A percentile compares a stretch with the other conserved stretches of the same genome.
Evolutionary conservation across 2,329 filamentous ascomycete species (phyloP).

Genomic region (Alternaria sp.): DNA sequence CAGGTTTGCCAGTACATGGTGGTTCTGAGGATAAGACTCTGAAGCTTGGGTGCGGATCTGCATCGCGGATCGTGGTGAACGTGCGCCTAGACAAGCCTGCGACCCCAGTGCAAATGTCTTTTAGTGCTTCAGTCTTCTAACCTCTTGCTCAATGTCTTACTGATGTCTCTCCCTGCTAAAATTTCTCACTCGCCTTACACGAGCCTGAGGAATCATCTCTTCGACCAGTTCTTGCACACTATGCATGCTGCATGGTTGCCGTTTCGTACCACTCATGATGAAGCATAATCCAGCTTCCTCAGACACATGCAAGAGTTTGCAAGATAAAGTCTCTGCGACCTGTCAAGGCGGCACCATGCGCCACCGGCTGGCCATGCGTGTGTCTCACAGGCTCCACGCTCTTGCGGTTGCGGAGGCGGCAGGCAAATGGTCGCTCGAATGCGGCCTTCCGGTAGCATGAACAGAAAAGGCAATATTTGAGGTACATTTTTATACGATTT

Average conservation of each 20-base stretch:
- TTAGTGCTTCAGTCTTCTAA: neutral
- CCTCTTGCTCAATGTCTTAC: neutral
- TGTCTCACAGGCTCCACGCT: constrained; percentile 24
- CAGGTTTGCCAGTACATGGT: constrained; percentile 6
- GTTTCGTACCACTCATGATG: constrained; percentile 28
- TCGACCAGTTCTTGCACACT: constrained; percentile 10
- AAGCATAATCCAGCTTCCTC: constrained; percentile 30
- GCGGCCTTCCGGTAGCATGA: constrained; percentile 3
- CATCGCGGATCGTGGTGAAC: neutral
- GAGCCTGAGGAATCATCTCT: constrained; percentile 3
- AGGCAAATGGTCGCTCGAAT: constrained; percentile 11
- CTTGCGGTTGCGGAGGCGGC: constrained; percentile 11
- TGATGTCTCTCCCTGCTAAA: neutral
- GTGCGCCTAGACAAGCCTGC: constrained; percentile 10
- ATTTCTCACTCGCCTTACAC: constrained; percentile 1
- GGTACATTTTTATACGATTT: constrained; percentile 1
- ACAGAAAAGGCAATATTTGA: neutral
- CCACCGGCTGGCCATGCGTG: constrained; percentile 10
- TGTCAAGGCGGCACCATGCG: constrained; percentile 22
- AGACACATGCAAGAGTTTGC: constrained; percentile 18
- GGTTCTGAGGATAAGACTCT: neutral
- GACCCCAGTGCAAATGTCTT: constrained; percentile 14
- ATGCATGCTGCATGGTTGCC: constrained; percentile 23
- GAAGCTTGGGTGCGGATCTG: neutral
- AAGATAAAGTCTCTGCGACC: constrained; percentile 22